A percentile compares a stretch with the other conserved stretches of the same genome.
Conservation (phyloP, 345 rosid species). For the Populus euphratica region DNA sequence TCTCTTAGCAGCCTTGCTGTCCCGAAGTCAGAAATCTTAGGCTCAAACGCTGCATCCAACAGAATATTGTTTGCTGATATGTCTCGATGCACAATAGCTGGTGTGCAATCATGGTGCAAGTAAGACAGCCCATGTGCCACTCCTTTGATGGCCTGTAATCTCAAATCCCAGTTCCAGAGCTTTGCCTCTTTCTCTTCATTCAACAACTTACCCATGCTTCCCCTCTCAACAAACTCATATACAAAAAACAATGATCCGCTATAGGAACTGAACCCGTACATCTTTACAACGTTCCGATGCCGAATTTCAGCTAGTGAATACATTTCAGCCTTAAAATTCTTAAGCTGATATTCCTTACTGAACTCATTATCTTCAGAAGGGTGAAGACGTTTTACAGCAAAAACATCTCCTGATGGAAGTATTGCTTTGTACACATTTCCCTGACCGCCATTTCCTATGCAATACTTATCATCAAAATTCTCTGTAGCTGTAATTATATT, state of each 20-base stretch:
- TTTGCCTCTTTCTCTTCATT: constrained; percentile 19
- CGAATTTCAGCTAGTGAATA: constrained; percentile 37
- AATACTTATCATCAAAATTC: constrained; percentile 32
- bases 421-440: constrained; percentile 41
- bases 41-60: constrained; percentile 31
- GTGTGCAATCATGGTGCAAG: constrained; percentile 45
- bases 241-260: constrained; percentile 26
- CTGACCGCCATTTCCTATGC: constrained; percentile 38
- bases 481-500: constrained; percentile 39
- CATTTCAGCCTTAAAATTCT: constrained; percentile 37
- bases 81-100: constrained; percentile 40
- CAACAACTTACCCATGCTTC: constrained; percentile 34
- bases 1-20: constrained; percentile 40
- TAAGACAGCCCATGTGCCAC: constrained; percentile 47
- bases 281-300: constrained; percentile 44
- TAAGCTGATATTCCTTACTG: constrained; percentile 22
- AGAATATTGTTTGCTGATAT: constrained; percentile 36
- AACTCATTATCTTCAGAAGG: too few species aligned
- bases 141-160: constrained; percentile 38
- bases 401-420: constrained; percentile 9
- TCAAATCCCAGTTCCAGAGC: constrained; percentile 30
- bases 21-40: constrained; percentile 45
- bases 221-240: constrained; percentile 36
- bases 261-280: constrained; percentile 38
- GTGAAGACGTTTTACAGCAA: constrained; percentile 38